Percentiles rank a stretch among this genome's conserved stretches.
phyloP scores from a whole-genome alignment of 192 early-diverging fungal species.

The Backusella parvicylindrica region DNA sequence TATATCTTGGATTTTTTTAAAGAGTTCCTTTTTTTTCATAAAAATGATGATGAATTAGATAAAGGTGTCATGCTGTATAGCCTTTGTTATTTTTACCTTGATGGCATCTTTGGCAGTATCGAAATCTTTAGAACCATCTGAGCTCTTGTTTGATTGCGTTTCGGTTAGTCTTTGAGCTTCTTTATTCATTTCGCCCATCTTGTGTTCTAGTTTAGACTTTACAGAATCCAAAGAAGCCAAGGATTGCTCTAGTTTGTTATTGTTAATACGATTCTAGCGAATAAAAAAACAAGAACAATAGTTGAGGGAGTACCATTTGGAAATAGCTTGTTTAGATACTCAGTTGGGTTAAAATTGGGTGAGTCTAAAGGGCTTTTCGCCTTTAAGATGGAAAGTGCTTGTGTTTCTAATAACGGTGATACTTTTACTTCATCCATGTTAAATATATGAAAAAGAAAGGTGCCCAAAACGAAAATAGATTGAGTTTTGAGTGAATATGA shows the following conservation, averaged over 20 bases:
- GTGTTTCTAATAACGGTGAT: slow-evolving; percentile 54
- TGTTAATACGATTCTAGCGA: background rate
- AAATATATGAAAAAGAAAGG: background rate
- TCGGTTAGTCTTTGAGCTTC: slow-evolving; percentile 72
- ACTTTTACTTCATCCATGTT: slow-evolving; percentile 37
- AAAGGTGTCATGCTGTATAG: background rate
- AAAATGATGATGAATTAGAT: background rate
- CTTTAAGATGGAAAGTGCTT: slow-evolving; percentile 51
- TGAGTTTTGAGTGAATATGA: background rate
- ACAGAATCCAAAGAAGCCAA: slow-evolving; percentile 64
- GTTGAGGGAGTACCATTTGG: slow-evolving; percentile 58
- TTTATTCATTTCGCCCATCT: slow-evolving; percentile 55
- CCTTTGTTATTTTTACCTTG: slow-evolving; percentile 41
- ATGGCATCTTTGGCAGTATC: slow-evolving; percentile 74
- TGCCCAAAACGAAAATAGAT: background rate
- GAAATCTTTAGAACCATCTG: slow-evolving; percentile 57
- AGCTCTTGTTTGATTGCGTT: slow-evolving; percentile 57
- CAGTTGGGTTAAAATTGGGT: slow-evolving; percentile 66
- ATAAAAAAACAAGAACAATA: background rate
- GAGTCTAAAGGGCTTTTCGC: slow-evolving; percentile 64
- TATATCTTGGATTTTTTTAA: slow-evolving; percentile 79
- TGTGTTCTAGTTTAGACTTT: slow-evolving; percentile 52
- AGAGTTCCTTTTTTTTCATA: slow-evolving; percentile 57
- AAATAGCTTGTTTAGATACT: slow-evolving; percentile 81
- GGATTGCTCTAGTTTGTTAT: slow-evolving; percentile 52